Evolutionary conservation across 192 early-diverging fungal species (phyloP), one percentile per base, ranked within the genome.

Genomic region (Coemansia sp.): DNA sequence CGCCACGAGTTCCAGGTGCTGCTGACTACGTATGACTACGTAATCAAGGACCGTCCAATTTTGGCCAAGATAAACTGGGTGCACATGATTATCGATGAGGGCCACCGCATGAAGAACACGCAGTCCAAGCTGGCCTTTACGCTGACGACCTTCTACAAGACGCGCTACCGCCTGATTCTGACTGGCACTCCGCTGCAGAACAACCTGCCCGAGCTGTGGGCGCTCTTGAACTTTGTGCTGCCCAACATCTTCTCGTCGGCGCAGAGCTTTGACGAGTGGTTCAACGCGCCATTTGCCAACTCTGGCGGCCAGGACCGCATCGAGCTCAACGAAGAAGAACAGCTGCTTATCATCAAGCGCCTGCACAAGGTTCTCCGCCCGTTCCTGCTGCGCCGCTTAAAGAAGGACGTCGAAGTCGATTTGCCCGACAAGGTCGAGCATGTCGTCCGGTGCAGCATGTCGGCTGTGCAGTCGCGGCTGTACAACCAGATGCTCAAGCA

Each of bases 111-210:
- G 93, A 99, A 99, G 84, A 99, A 98, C 73, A 76, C 90, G 40
- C 82, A 93, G 36, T 93, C 93, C 18, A 95, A 94, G 68, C 85
- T 99, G 34, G 90, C 92, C 20, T 76, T 82, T 10, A 94, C 92
- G 33, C 78, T 99, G 70, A 89, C 91, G 34, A 92, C 95, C 74
- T 89, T 90, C 76, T 99, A 99, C 77, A 83, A 79, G 28, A 90
- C 90, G 3, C 89, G 94, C 8, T 98, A 95, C 75, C 88, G 96
- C 26, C 83, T 98, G 48, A 96, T 99, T 83, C 82, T 99, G 69
- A 99, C 97, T 0, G 97, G 96, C 59, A 99, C 97, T 11, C 97
- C 97, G n/a, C 76, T 99, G 60, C 97, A 94, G 86, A 99, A 99
- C 85, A 97, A 99, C 67, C 83, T 99, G 10, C 94, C 94, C 3